Percentiles rank a stretch among this genome's conserved stretches.
Evolutionary conservation across 1,284 basidiomycete genomes (phyloP).

Genomic region (Chondrostereum purpureum): DNA sequence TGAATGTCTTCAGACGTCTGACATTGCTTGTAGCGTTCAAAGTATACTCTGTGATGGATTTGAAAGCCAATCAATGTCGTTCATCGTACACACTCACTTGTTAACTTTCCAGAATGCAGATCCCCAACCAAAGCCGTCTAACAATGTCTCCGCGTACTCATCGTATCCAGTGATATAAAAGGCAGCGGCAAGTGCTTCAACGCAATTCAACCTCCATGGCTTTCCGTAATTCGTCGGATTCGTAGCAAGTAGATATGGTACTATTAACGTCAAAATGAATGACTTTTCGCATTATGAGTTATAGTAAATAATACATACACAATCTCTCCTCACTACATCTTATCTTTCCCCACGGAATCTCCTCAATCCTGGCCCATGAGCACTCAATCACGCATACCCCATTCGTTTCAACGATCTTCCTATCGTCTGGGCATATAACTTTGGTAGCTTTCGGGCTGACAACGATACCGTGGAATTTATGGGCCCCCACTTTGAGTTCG

Average conservation of each 20-base stretch:
- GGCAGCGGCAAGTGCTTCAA: constrained; percentile 88
- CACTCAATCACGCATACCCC: constrained; percentile 97
- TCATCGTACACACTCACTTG: constrained; percentile 39
- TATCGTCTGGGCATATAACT: constrained; percentile 80
- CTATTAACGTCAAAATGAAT: constrained; percentile 31
- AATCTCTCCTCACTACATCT: constrained; percentile 89
- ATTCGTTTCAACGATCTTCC: constrained; percentile 66
- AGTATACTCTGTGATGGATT: constrained; percentile 38
- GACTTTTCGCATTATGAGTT: background rate
- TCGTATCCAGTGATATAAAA: constrained; percentile 89
- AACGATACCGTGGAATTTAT: constrained; percentile 82
- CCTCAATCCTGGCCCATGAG: constrained; percentile 92
- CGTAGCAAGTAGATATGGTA: constrained; percentile 87
- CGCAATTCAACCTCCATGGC: constrained; percentile 87
- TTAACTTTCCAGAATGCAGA: constrained; percentile 83
- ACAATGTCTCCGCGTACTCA: constrained; percentile 68
- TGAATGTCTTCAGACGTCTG: constrained; percentile 55
- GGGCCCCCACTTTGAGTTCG: constrained; percentile 77
- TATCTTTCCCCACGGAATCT: constrained; percentile 93
- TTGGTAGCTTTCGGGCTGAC: constrained; percentile 86
- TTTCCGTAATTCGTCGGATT: constrained; percentile 96
- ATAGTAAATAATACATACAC: constrained; percentile 48
- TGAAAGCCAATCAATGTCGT: background rate
- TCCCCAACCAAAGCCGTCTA: constrained; percentile 85
- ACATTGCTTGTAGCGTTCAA: constrained; percentile 73